Evolutionary conservation across 2,329 filamentous ascomycete species (phyloP).

Genomic region (Fusarium verticillioides): DNA sequence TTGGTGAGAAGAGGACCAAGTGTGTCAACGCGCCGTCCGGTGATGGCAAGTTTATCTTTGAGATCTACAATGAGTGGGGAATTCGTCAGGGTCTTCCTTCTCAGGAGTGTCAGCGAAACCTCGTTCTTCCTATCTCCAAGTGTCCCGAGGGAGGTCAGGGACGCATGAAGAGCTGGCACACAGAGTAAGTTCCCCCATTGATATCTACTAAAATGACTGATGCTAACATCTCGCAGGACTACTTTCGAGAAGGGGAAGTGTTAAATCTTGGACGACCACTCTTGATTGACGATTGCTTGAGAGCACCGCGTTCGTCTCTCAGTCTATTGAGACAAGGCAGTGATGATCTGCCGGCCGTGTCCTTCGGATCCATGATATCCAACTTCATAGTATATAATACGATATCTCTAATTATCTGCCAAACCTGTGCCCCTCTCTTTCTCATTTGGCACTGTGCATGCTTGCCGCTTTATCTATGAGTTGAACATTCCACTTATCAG

Average conservation of each 20-base stretch:
- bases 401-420: rapidly evolving
- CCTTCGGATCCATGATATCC: rapidly evolving
- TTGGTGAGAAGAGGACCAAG: not conserved
- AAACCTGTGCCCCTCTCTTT: rapidly evolving
- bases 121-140: not conserved
- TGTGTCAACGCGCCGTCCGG: conserved; percentile 16
- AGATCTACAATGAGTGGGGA: conserved; percentile 12
- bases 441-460: rapidly evolving
- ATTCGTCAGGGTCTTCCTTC: not conserved
- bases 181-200: not conserved
- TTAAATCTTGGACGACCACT: rapidly evolving
- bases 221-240: not conserved
- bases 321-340: too few relatives aligned
- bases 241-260: conserved; percentile 1
- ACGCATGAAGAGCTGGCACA: conserved; percentile 7
- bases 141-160: conserved; percentile 6
- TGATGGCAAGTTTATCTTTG: conserved; percentile 14
- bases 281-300: rapidly evolving
- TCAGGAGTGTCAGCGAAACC: not conserved
- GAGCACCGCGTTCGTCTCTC: too few relatives aligned
- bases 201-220: rapidly evolving
- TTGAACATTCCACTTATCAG: rapidly evolving
- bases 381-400: not conserved
- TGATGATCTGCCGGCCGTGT: not conserved
- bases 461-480: rapidly evolving